Evolutionary conservation across 495 filamentous ascomycete species (phyloP).

Genomic region (Hypoxylon fragiforme): DNA sequence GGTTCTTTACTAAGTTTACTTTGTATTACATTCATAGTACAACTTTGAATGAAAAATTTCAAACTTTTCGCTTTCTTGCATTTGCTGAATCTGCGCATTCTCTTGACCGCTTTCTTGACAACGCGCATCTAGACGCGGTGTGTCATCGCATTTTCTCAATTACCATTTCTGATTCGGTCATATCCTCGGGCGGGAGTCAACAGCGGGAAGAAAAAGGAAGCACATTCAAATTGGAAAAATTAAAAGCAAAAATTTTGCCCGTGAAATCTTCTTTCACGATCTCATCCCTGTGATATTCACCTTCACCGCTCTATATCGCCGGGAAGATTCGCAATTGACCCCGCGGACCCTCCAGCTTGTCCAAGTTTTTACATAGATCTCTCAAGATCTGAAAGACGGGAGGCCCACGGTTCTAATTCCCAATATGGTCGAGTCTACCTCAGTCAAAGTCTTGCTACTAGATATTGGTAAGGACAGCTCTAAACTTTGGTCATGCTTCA

Average conservation of each 20-base stretch:
- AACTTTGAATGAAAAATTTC: too few relatives aligned
- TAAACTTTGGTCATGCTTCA: slow-evolving; percentile 29
- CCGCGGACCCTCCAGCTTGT: slow-evolving; percentile 16
- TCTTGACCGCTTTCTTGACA: slow-evolving; percentile 39
- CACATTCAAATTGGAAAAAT: neutral
- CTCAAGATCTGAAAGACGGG: slow-evolving; percentile 24
- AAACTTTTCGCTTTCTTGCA: slow-evolving; percentile 18
- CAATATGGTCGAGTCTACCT: slow-evolving; percentile 34
- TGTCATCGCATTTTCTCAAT: slow-evolving; percentile 11
- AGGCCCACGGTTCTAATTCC: slow-evolving; percentile 17
- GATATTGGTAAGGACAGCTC: slow-evolving; percentile 52
- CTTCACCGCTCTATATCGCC: slow-evolving; percentile 32
- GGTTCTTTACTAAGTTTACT: neutral
- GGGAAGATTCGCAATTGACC: slow-evolving; percentile 25
- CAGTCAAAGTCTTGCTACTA: slow-evolving; percentile 49
- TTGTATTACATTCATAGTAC: too few relatives aligned
- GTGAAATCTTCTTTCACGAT: slow-evolving; percentile 24
- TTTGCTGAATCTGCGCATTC: neutral
- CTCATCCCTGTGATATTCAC: slow-evolving; percentile 8
- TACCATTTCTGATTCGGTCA: slow-evolving; percentile 18
- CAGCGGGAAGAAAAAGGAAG: slow-evolving; percentile 2
- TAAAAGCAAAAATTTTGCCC: slow-evolving; percentile 30
- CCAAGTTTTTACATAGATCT: slow-evolving; percentile 19
- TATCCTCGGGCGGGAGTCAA: slow-evolving; percentile 25
- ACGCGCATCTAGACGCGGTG: slow-evolving; percentile 32